These are phyloP conservation scores for Lachnellula suecica DNA, from an alignment of 2,329 filamentous ascomycete species.

Conservation along the genomic window DNA sequence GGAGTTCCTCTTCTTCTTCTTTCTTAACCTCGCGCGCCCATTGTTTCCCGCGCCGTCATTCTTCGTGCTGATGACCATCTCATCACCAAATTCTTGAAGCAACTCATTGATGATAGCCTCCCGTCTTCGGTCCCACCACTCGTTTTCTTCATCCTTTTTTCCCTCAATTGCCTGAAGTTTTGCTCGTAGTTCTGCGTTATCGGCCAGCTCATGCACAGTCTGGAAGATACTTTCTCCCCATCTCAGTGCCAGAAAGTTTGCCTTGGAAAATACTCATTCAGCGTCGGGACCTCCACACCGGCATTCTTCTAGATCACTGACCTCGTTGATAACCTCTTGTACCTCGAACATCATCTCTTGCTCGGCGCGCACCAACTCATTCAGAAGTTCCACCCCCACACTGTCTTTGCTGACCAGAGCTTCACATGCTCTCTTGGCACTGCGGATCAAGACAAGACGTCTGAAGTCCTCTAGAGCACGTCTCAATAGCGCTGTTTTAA, in stretches of 20 bases:
- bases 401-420: conserved; percentile 83
- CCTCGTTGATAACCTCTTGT: conserved; percentile 90
- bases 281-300: neutral
- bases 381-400: conserved; percentile 94
- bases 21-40: neutral
- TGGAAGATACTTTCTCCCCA: conserved; percentile 98
- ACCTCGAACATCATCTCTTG: conserved; percentile 98
- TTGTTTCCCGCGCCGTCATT: neutral
- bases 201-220: conserved; percentile 91
- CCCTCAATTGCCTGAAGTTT: conserved; percentile 73
- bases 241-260: conserved; percentile 82
- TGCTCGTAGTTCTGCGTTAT: conserved; percentile 75
- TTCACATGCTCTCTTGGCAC: conserved; percentile 83
- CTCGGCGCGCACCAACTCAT: conserved; percentile 87
- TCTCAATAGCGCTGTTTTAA: conserved; percentile 83
- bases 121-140: conserved; percentile 89
- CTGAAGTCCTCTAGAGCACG: conserved; percentile 92
- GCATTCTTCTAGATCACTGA: conserved; percentile 38
- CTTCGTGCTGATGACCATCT: neutral
- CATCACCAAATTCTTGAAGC: neutral
- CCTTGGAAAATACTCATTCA: conserved; percentile 57
- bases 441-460: conserved; percentile 84
- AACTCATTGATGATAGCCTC: conserved; percentile 55
- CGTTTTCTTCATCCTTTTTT: conserved; percentile 71
- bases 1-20: neutral